Base-by-base conservation (phyloP, 345 rosid species). In the Eucalyptus regnans region DNA sequence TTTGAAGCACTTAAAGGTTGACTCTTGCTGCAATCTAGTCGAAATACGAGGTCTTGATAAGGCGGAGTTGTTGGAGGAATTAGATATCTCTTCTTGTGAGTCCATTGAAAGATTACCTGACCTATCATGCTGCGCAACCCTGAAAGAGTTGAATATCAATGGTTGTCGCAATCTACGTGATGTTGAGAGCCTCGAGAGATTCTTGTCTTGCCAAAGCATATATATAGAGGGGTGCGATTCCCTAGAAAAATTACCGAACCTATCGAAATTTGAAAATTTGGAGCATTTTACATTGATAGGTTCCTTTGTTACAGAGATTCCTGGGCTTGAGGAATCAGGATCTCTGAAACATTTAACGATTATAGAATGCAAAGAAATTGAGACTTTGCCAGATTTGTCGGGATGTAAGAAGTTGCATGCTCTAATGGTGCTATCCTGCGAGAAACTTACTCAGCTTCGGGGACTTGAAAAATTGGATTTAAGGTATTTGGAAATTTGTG, bases 171-270 rank as follows among this genome's bases (percentile, higher is more conserved):
- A 9, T 56, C 25, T 56, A 22, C 27, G 27, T 56, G 27, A 10
- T 9, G 9, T 56, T 20, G 27, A 56, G 60, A 56, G 60, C 25
- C 60, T 56, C 12, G 60, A 56, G 60, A 9, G 12, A 56, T 4
- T 56, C 60, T 56, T 22, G 60, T 56, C 60, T 56, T 56, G 60
- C 3, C 60, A 3, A 56, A 56, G 60, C 0, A 56, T 22, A 56
- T 8, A 8, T 56, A 56, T 56, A 8, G 0, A 9, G 0, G 5
- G 0, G 60, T 11, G 31, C 8, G 0, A 27, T 0, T 27, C n/a
- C 16, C 66, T 27, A 25, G 14, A 60, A 25, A 12, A 27, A 60
- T 13, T 60, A 60, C 66, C 66, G 2, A 60, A 60, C 16, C 31
- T 60, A 27, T 60, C 15, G 7, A 60, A 60, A 0, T 0, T 60